Conservation (phyloP, 2,329 filamentous ascomycete species). For the Scytalidium sp. region DNA sequence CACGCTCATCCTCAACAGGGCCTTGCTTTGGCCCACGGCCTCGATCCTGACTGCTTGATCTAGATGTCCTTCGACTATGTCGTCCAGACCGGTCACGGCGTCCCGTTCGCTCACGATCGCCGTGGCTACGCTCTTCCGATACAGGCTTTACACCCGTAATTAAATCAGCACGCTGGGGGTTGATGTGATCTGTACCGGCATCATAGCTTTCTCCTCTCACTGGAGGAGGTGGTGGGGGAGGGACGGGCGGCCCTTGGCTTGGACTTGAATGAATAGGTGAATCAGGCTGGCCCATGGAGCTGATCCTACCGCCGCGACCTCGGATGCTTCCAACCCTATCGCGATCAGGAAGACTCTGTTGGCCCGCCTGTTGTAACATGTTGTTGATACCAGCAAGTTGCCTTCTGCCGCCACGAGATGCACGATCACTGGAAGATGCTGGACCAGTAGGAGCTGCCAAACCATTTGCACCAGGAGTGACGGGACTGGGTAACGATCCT, state of each 20-base stretch:
- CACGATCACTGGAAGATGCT: constrained; percentile 27
- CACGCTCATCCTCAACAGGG: constrained; percentile 22
- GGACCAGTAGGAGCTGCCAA: constrained; percentile 28
- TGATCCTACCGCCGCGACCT: constrained; percentile 30
- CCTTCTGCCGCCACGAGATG: constrained; percentile 32
- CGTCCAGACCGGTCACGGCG: constrained; percentile 26
- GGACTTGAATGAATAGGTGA: constrained; percentile 45
- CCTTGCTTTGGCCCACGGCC: constrained; percentile 24
- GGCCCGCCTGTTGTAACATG: constrained; percentile 49
- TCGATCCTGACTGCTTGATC: constrained; percentile 19
- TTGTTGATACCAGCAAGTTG: constrained; percentile 60
- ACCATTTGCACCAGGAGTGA: constrained; percentile 19
- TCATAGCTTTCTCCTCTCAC: constrained; percentile 30
- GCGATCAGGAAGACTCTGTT: constrained; percentile 34
- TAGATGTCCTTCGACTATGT: constrained; percentile 26
- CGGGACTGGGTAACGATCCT: constrained; percentile 22
- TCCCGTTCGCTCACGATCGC: constrained; percentile 24
- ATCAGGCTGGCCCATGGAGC: constrained; percentile 44
- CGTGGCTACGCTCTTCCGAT: constrained; percentile 12
- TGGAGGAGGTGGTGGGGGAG: constrained; percentile 50
- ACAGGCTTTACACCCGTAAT: constrained; percentile 17
- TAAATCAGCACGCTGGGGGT: constrained; percentile 24
- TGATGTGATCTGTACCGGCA: constrained; percentile 17
- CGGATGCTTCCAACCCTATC: constrained; percentile 19
- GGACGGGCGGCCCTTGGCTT: constrained; percentile 51